Evolutionary conservation across 2,329 filamentous ascomycete genomes (phyloP), one percentile per base, ranked within the genome.

Genomic region (Arthrobotrys iridis): DNA sequence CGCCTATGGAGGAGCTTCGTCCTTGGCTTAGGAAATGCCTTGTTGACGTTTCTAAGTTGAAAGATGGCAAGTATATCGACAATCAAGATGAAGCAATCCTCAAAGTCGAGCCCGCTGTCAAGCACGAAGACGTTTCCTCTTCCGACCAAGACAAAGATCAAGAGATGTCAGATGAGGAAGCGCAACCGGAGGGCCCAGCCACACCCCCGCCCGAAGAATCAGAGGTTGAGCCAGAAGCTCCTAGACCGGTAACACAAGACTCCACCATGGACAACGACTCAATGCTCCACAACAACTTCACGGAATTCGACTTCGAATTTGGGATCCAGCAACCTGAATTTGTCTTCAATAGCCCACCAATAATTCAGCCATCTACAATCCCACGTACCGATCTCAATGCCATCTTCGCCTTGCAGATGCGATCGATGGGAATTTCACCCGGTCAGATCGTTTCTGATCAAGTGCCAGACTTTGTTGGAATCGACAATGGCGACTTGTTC

Each of bases 1-100:
- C 87, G 4, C 79, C 84, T 4, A 88, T 89, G 87, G 78, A 80
- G 15, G 85, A 87, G 67, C 82, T 89, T 76, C 88, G 88, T 82
- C 82, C 83, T 63, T 90, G 87, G 88, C 87, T 89, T 83, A 82
- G 83, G 63, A 75, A 63, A 66, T 76, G 72, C 58, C 41, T 65
- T 46, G 66, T 76, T 40, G 72, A 76, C 26, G 66, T 71, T 37
- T 65, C 72, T n/a, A 70, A 60, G 64, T 43, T 76, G 4, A 76
- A 48, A 45, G 72, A 76, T 26, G 59, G 37, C 28, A 76, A 76
- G 20, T 76, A 70, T 41, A 45, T 76, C 22, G 66, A 70, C 45
- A 50, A 70, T 28, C 64, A 76, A 50, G 72, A 76, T 20, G 72
- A 71, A 6, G 72, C 72, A 2, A 65, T 76, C 30, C 48, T 75